A percentile compares a stretch with the other conserved stretches of the same genome.
phyloP scores from a whole-genome alignment of 768 basidiomycete species.

The Austroboletus eburneus region DNA sequence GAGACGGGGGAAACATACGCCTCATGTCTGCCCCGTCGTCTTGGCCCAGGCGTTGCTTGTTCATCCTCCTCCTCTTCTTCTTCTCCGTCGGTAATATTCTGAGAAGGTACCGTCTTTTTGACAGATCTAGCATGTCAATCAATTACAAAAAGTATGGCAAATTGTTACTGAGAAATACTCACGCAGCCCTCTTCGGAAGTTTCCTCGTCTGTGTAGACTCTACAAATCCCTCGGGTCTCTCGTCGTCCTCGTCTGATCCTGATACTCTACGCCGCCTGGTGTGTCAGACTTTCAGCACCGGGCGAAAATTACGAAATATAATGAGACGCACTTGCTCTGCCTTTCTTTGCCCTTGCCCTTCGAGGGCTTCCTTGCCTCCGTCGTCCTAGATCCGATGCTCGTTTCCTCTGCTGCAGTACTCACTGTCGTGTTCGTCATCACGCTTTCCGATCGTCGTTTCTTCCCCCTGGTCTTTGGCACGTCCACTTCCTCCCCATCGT shows the following conservation, averaged over 20 bases:
- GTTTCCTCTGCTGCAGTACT: conserved; percentile 37
- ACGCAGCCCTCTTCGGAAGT: conserved; percentile 60
- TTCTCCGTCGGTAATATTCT: conserved; percentile 16
- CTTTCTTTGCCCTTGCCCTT: conserved; percentile 33
- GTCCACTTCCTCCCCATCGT: conserved; percentile 52
- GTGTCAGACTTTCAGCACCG: neutral
- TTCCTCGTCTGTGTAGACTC: conserved; percentile 42
- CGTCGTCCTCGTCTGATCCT: conserved; percentile 43
- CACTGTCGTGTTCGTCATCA: conserved; percentile 41
- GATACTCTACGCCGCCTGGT: conserved; percentile 55
- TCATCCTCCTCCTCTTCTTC: conserved; percentile 39
- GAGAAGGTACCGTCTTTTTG: conserved; percentile 32
- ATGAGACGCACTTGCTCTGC: conserved; percentile 36
- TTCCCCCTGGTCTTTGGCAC: conserved; percentile 38
- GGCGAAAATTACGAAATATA: neutral
- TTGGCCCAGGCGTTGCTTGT: conserved; percentile 36
- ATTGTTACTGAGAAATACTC: conserved; percentile 28
- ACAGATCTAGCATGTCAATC: too few relatives aligned
- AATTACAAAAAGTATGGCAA: neutral
- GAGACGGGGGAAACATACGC: too few relatives aligned
- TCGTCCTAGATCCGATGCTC: conserved; percentile 32
- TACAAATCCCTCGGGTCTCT: conserved; percentile 28
- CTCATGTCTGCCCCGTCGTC: too few relatives aligned
- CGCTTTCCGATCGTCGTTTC: conserved; percentile 58
- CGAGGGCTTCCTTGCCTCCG: conserved; percentile 12